Evolutionary conservation across 2,329 filamentous ascomycete genomes (phyloP).

Genomic region (Pseudonectria buxi): DNA sequence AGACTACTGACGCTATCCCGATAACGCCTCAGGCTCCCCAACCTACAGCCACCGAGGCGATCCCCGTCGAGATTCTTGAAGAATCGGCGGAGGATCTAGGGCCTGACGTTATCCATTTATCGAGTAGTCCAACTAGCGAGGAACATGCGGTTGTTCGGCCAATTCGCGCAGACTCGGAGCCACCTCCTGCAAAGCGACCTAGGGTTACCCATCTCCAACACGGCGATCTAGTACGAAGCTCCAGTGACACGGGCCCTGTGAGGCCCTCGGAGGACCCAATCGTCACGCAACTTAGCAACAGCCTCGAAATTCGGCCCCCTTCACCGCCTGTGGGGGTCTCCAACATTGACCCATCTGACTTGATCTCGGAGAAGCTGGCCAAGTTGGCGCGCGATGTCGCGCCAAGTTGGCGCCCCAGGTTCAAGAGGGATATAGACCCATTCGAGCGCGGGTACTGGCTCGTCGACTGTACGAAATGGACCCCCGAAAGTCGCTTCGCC

Average conservation of each 20-base stretch:
- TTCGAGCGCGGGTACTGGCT: constrained; percentile 77
- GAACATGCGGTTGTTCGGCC: constrained; percentile 8
- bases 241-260: constrained; percentile 23
- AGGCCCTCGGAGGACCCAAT: constrained; percentile 9
- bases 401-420: constrained; percentile 45
- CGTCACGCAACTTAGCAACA: constrained; percentile 18
- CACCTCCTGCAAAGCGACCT: constrained; percentile 23
- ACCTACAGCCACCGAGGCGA: neutral
- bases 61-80: constrained; percentile 5
- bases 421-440: constrained; percentile 29
- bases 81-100: constrained; percentile 6
- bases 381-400: constrained; percentile 42
- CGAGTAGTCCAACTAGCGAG: constrained; percentile 21
- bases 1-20: constrained; percentile 15
- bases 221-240: constrained; percentile 21
- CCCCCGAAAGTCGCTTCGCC: constrained; percentile 35
- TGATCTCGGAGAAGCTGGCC: constrained; percentile 53
- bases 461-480: constrained; percentile 53
- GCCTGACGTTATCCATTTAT: constrained; percentile 27
- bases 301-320: constrained; percentile 46
- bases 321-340: constrained; percentile 43
- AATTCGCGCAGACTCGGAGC: constrained; percentile 25
- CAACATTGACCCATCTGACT: constrained; percentile 38
- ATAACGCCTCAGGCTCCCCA: constrained; percentile 14
- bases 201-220: constrained; percentile 9